A percentile compares a stretch with the other conserved stretches of the same genome.
Conservation (phyloP, 2,329 filamentous ascomycete species). For the Aureobasidium sp. region DNA sequence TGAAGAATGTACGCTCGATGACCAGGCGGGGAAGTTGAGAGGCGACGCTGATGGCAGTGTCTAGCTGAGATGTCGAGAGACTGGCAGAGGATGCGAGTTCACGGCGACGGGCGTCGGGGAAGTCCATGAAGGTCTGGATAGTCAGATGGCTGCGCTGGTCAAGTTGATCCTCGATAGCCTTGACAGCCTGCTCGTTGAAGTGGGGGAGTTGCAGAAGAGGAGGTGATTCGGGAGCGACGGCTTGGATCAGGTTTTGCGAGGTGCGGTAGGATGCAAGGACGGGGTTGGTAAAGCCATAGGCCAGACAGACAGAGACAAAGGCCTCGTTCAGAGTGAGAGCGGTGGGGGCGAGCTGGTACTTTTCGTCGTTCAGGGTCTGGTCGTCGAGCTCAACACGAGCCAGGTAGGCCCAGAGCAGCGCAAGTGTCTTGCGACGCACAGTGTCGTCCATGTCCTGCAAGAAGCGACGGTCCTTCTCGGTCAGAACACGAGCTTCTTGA, state of each 20-base stretch:
- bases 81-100: slow-evolving; percentile 63
- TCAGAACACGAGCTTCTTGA: slow-evolving; percentile 54
- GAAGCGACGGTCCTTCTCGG: slow-evolving; percentile 64
- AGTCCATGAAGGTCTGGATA: slow-evolving; percentile 81
- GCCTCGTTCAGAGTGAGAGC: slow-evolving; percentile 79
- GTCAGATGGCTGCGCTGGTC: slow-evolving; percentile 58
- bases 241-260: slow-evolving; percentile 84
- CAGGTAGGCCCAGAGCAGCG: slow-evolving; percentile 90
- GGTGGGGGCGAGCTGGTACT: slow-evolving; percentile 81
- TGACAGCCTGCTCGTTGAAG: slow-evolving; percentile 58
- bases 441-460: slow-evolving; percentile 75
- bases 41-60: slow-evolving; percentile 65
- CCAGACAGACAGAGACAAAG: slow-evolving; percentile 77
- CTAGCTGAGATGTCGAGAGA: slow-evolving; percentile 68
- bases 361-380: slow-evolving; percentile 67
- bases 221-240: slow-evolving; percentile 71
- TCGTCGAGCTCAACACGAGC: slow-evolving; percentile 81
- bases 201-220: slow-evolving; percentile 87
- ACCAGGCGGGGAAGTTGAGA: slow-evolving; percentile 75
- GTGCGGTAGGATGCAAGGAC: slow-evolving; percentile 74
- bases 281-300: slow-evolving; percentile 75
- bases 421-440: slow-evolving; percentile 74
- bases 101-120: slow-evolving; percentile 66
- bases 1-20: slow-evolving; percentile 93
- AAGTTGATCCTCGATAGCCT: slow-evolving; percentile 56